Evolutionary conservation across 139 green algal genomes (phyloP).

Genomic region (Picochlorum sp.): DNA sequence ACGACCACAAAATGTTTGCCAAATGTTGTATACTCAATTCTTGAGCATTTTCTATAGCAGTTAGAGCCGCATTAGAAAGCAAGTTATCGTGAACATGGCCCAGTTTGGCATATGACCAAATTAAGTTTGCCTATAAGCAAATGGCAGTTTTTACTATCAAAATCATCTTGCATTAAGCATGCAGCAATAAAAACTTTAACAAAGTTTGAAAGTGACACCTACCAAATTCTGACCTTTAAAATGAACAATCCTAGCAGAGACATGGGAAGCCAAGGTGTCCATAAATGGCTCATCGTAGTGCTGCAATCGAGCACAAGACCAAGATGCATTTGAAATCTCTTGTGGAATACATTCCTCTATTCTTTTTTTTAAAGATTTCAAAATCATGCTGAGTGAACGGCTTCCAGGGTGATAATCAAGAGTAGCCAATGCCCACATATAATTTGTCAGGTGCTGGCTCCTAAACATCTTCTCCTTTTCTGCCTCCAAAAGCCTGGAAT

Average conservation of each 20-base stretch:
- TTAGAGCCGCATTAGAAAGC: slow-evolving; percentile 18
- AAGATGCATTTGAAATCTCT: slow-evolving; percentile 39
- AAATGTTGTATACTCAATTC: slow-evolving; percentile 36
- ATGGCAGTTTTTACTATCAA: slow-evolving; percentile 14
- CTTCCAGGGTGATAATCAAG: slow-evolving; percentile 13
- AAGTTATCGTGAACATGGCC: slow-evolving; percentile 22
- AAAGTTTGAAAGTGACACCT: no score
- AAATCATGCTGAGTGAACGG: neutral
- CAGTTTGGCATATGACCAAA: slow-evolving; percentile 33
- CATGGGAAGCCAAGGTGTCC: no score
- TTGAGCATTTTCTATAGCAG: neutral
- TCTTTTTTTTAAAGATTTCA: slow-evolving; percentile 14
- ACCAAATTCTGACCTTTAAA: no score
- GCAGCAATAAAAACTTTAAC: no score
- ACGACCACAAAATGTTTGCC: slow-evolving; percentile 38
- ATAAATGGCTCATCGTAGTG: slow-evolving; percentile 27
- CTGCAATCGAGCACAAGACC: slow-evolving; percentile 35
- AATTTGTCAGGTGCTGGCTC: slow-evolving; percentile 34
- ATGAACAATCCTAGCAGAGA: no score
- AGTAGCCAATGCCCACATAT: slow-evolving; percentile 28
- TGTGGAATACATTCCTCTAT: slow-evolving; percentile 34
- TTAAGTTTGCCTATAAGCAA: no score
- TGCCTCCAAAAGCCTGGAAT: slow-evolving; percentile 8
- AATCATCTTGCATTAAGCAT: no score
- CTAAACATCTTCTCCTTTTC: slow-evolving; percentile 12